Evolutionary conservation across 139 green algal genomes (phyloP).

Genomic region (Parachlorella kessleri): DNA sequence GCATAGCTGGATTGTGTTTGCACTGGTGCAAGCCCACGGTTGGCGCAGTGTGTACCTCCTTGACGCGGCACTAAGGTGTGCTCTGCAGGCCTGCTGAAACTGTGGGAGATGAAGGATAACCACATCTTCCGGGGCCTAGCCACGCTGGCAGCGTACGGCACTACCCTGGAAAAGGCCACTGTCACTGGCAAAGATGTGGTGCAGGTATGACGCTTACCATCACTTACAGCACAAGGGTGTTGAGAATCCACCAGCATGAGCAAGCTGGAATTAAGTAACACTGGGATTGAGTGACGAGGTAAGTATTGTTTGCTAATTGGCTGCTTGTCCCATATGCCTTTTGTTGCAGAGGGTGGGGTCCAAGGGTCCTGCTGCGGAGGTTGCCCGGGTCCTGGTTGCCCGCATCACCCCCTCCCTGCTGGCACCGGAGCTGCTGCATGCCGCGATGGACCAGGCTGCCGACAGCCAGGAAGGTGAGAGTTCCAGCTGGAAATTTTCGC

Average conservation of each 20-base stretch:
- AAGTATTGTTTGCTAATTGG: too few species aligned
- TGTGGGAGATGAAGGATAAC: slow-evolving; percentile 66
- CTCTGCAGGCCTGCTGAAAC: slow-evolving; percentile 45
- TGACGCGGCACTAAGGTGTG: too few species aligned
- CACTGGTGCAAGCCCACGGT: too few species aligned
- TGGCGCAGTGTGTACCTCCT: too few species aligned
- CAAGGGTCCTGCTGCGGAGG: slow-evolving; percentile 49
- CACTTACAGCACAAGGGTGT: too few species aligned
- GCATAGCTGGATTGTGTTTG: too few species aligned
- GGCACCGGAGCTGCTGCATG: slow-evolving; percentile 47
- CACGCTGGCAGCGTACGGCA: slow-evolving; percentile 34
- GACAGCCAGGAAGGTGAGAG: slow-evolving; percentile 7
- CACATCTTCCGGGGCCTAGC: slow-evolving; percentile 64
- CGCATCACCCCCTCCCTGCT: slow-evolving; percentile 61
- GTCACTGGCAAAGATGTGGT: slow-evolving; percentile 62
- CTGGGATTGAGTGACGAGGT: too few species aligned
- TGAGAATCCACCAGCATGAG: too few species aligned
- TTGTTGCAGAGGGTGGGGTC: slow-evolving; percentile 58
- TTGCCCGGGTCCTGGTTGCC: slow-evolving; percentile 44
- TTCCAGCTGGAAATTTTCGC: too few species aligned
- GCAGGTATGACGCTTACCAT: too few species aligned
- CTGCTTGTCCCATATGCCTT: too few species aligned
- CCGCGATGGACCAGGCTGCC: slow-evolving; percentile 40
- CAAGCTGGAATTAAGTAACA: too few species aligned
- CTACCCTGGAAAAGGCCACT: slow-evolving; percentile 16